These are phyloP conservation scores for Trichoderma semiorbis DNA, from an alignment of 2,329 filamentous ascomycete genomes.

Conservation along the genomic window DNA sequence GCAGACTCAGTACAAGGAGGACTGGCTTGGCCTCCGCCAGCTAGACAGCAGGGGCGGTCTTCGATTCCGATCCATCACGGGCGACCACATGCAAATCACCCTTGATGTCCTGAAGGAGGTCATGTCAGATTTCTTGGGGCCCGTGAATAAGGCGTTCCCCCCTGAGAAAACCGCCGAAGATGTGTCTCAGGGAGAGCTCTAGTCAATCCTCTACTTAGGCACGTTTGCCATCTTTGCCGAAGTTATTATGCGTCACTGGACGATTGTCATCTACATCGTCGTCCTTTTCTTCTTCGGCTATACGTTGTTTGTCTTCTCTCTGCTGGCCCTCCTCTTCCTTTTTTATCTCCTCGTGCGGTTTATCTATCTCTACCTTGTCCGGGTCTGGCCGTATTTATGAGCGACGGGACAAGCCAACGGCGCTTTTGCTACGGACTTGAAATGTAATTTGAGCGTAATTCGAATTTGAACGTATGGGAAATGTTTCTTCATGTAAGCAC, in stretches of 20 bases:
- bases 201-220: slow-evolving; percentile 7
- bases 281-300: not conserved
- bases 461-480: not conserved
- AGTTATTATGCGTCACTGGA: too few relatives aligned
- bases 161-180: slow-evolving; percentile 23
- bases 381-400: not conserved
- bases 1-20: slow-evolving; percentile 74
- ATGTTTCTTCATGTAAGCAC: not conserved
- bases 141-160: slow-evolving; percentile 39
- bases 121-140: slow-evolving; percentile 66
- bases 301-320: not conserved
- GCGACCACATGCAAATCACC: slow-evolving; percentile 78
- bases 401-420: not conserved
- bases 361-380: not conserved
- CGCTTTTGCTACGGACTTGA: not conserved
- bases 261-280: not conserved
- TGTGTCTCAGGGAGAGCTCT: slow-evolving; percentile 35
- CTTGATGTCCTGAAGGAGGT: slow-evolving; percentile 62
- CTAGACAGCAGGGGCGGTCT: slow-evolving; percentile 78
- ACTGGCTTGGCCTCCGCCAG: slow-evolving; percentile 83
- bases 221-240: not conserved
- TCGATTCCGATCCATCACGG: slow-evolving; percentile 68
- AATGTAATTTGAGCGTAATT: not conserved
- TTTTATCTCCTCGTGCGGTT: not conserved
- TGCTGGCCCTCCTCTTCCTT: not conserved